Evolutionary conservation across 306 rosid genomes (phyloP), one percentile per base, ranked within the genome.

Genomic region (Aeschynomene evenia): DNA sequence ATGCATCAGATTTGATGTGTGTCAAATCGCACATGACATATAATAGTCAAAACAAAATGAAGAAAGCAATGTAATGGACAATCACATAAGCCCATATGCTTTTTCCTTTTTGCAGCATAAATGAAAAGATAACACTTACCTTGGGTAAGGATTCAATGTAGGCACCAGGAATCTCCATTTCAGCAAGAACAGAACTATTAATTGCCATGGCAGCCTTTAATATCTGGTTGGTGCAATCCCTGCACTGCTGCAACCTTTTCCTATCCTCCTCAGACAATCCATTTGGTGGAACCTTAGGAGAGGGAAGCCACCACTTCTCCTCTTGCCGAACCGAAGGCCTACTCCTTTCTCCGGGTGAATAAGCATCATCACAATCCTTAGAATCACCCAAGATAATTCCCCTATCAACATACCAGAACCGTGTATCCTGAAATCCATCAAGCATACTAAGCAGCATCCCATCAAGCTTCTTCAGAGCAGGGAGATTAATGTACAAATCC

Each of bases 281-380:
- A 76, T 73, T 81, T 1, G 91, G 85, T 0, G 88, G 97, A 67
- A 93, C 83, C 82, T 93, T 93, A 2, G 98, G 98, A 67, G 87
- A 86, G 4, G 98, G 98, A 66, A 93, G 89, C 98, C 98, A 93
- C 98, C 98, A 93, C 73, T 93, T 93, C 77, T 90, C 98, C 71
- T 93, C 98, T 59, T 93, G 98, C 85, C 98, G 77, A 54, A 90
- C 82, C 6, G 96, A 93, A 73, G 92, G 96, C 79, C 96, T 88
- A 42, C 89, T 91, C 51, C 51, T 45, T 28, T 28, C 31, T 45
- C 51, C 51, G 0, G 51, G 51, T 0, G 51, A 45, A 45, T 45
- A 45, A 4, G 21, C 51, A 15, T 40, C 84, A 8, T 86, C 88
- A 65, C 86, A 77, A 29, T 85, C 91, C 42, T 86, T 89, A 6